Conservation (phyloP, 2,329 filamentous ascomycete genomes). For the Neoascochyta sp. region DNA sequence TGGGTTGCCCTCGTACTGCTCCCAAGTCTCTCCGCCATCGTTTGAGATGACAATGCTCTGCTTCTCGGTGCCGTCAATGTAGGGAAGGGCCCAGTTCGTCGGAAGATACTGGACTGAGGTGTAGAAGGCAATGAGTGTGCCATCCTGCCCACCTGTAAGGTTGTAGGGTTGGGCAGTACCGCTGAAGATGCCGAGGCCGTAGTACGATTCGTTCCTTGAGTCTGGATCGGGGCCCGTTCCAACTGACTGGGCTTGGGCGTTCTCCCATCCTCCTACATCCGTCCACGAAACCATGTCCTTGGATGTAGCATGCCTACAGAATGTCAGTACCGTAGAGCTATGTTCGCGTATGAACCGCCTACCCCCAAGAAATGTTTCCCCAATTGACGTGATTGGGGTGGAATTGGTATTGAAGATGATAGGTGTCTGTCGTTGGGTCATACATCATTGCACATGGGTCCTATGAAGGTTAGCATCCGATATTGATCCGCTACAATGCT, state of each 20-base stretch:
- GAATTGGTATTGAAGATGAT: conserved; percentile 55
- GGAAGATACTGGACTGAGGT: conserved; percentile 47
- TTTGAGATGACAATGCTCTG: conserved; percentile 45
- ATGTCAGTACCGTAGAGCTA: no score
- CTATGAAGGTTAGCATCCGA: conserved; percentile 15
- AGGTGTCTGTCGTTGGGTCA: conserved; percentile 46
- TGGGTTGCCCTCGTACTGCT: conserved; percentile 47
- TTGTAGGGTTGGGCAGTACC: conserved; percentile 51
- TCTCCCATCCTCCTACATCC: conserved; percentile 47
- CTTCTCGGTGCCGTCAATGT: conserved; percentile 45
- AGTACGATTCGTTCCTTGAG: conserved; percentile 41
- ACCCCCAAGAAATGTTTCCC: conserved; percentile 45
- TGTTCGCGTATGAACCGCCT: no score
- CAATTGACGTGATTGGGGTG: conserved; percentile 48
- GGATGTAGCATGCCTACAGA: conserved; percentile 54
- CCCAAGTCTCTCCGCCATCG: conserved; percentile 48
- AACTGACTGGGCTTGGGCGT: conserved; percentile 39
- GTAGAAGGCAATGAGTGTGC: conserved; percentile 47
- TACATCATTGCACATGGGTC: conserved; percentile 52
- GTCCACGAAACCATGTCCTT: conserved; percentile 48
- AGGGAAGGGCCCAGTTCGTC: conserved; percentile 45
- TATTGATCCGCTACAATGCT: not conserved
- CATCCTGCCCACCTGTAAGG: conserved; percentile 45
- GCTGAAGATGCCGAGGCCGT: conserved; percentile 52
- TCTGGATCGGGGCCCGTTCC: conserved; percentile 37